A percentile compares a stretch with the other conserved stretches of the same genome.
These are phyloP conservation scores for Phytophthora capsici DNA, from an alignment of 352 stramenopile species.

Conservation along the genomic window DNA sequence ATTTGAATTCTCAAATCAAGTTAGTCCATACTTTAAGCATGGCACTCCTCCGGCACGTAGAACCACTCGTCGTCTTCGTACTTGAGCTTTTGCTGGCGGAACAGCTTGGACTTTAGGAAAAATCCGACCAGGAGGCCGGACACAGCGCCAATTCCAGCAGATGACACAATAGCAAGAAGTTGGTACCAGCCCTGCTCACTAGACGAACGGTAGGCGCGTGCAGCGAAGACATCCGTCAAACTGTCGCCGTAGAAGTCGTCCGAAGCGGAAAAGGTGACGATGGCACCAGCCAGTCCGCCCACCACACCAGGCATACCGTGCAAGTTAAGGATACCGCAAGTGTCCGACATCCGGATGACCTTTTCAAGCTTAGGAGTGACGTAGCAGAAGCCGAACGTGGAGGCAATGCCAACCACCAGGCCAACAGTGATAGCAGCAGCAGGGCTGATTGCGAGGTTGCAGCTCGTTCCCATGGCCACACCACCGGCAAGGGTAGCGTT, in stretches of 20 bases:
- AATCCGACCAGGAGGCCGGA: slow-evolving; percentile 37
- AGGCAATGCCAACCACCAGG: slow-evolving; percentile 59
- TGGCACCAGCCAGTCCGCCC: slow-evolving; percentile 58
- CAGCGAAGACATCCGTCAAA: slow-evolving; percentile 55
- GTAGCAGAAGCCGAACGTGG: slow-evolving; percentile 52
- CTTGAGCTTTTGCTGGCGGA: slow-evolving; percentile 62
- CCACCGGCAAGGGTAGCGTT: slow-evolving; percentile 87
- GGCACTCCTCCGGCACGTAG: slow-evolving; percentile 45
- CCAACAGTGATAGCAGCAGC: slow-evolving; percentile 58
- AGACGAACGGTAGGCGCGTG: slow-evolving; percentile 48
- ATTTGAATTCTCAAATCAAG: slow-evolving; percentile 4
- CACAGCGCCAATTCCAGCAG: slow-evolving; percentile 46
- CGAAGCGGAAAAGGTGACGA: slow-evolving; percentile 57
- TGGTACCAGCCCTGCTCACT: slow-evolving; percentile 64
- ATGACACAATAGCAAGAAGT: slow-evolving; percentile 59
- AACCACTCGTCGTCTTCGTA: slow-evolving; percentile 81
- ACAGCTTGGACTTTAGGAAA: slow-evolving; percentile 54
- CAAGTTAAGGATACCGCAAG: slow-evolving; percentile 74
- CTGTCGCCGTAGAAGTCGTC: slow-evolving; percentile 59
- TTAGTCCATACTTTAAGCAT: slow-evolving; percentile 14
- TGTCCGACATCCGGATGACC: slow-evolving; percentile 56
- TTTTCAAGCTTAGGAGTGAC: slow-evolving; percentile 50
- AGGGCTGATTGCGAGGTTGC: slow-evolving; percentile 74
- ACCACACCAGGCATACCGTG: slow-evolving; percentile 81
- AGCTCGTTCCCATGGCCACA: slow-evolving; percentile 80